phyloP scores from a whole-genome alignment of 2,329 filamentous ascomycete genomes.

The Penicillium sp. region DNA sequence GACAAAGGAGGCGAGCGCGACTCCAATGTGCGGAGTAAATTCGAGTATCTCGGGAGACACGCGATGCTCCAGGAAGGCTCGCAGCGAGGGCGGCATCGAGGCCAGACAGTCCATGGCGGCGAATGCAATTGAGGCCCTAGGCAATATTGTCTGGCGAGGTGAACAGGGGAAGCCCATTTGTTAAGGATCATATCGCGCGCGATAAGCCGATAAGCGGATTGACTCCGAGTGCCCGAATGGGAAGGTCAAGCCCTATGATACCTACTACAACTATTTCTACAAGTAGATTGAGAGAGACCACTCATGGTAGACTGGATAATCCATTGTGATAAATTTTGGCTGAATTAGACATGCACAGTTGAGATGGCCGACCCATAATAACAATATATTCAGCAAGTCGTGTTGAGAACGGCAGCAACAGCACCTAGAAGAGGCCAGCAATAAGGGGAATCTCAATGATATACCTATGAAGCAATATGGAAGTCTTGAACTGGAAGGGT shows the following conservation, averaged over 20 bases:
- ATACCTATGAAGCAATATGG: no score
- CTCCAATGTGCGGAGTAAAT: slow-evolving; percentile 24
- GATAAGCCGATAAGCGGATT: slow-evolving; percentile 12
- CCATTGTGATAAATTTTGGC: no score
- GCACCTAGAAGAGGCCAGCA: background rate
- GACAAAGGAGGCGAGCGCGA: slow-evolving; percentile 30
- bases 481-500: no score
- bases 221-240: no score
- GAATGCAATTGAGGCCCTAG: slow-evolving; percentile 17
- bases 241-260: no score
- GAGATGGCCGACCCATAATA: no score
- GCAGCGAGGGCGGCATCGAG: slow-evolving; percentile 23
- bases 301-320: no score
- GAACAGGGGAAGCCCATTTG: slow-evolving; percentile 35
- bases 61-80: slow-evolving; percentile 19
- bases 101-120: slow-evolving; percentile 27
- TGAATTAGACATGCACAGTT: no score
- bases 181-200: background rate
- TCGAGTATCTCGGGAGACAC: slow-evolving; percentile 13
- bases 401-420: background rate
- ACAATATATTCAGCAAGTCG: background rate
- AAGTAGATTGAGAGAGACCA: no score
- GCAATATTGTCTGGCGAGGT: slow-evolving; percentile 25
- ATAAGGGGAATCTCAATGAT: background rate
- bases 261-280: no score